Base-by-base conservation (phyloP, 108 stramenopile genomes). In the Conticribra weissflogii region DNA sequence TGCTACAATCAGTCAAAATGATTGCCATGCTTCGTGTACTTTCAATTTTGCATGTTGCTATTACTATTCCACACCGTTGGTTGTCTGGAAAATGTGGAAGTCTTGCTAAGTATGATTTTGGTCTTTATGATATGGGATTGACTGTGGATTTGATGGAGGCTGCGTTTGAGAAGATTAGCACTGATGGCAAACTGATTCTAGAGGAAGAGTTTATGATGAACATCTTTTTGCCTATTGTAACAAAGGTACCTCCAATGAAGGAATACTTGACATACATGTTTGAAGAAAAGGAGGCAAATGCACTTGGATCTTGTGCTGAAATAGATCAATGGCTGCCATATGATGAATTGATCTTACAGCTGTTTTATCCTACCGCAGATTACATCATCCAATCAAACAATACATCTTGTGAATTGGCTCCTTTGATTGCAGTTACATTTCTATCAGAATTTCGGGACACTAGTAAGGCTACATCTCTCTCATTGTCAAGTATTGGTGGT, bases 131-230 rank as follows among this genome's bases (percentile, higher is more conserved):
- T n/a, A n/a, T n/a, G n/a, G n/a, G n/a, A n/a, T n/a, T n/a, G n/a
- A n/a, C n/a, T n/a, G n/a, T n/a, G 24, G 65, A 66, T 41, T 9
- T 66, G 9, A 29, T 66, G 23, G 51, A 66, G 15, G 18, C 21
- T 0, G 53, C 65, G 16, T 56, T 66, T 36, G 19, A 3, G 25
- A 36, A 54, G 23, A 66, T 66, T 36, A 15, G 54, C 3, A 53
- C 22, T 16, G 25, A 66, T 23, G 28, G 28, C 3, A 27, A 15
- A 8, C 12, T 19, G 41, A 16, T 66, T 12, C 65, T 66, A n/a
- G 65, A 66, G n/a, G n/a, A n/a, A n/a, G n/a, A n/a, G n/a, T n/a
- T 54, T 28, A 52, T 52, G 65, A 66, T 66, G 65, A 28, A 28
- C 9, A 54, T 66, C 18, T 66, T 66, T 3, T 24, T 21, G 22